Evolutionary conservation across 2,329 filamentous ascomycete species (phyloP).

Genomic region (Passalora sequoiae): DNA sequence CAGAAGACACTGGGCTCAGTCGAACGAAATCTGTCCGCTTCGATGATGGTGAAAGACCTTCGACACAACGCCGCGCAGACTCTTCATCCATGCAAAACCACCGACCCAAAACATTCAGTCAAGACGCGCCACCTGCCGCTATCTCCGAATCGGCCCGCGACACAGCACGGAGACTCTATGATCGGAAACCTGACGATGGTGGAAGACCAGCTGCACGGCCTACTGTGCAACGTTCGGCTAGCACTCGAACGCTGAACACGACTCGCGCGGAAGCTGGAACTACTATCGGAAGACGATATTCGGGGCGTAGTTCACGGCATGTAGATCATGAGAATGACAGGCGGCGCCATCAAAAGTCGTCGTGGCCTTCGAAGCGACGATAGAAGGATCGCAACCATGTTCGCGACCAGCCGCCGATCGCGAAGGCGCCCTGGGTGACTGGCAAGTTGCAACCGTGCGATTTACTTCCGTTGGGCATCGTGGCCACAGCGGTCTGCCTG

Average conservation of each 20-base stretch:
- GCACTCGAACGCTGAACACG: constrained; percentile 4
- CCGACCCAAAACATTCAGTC: constrained; percentile 18
- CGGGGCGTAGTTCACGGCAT: not conserved
- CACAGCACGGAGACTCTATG: constrained; percentile 17
- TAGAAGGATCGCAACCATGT: constrained; percentile 1
- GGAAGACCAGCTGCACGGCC: constrained; percentile 4
- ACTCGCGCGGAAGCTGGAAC: constrained; percentile 8
- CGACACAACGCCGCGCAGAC: constrained; percentile 2
- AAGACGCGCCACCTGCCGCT: constrained; percentile 17
- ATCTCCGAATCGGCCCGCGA: constrained; percentile 19
- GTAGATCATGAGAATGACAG: not conserved
- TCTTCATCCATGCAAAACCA: constrained; percentile 6
- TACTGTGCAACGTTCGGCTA: not conserved
- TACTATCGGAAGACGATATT: not conserved
- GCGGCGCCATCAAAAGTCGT: not conserved
- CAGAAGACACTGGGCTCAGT: constrained; percentile 4
- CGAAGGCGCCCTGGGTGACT: not conserved
- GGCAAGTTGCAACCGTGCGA: constrained; percentile 1
- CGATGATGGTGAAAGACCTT: constrained; percentile 14
- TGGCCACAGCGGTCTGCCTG: not conserved
- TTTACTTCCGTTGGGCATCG: not conserved
- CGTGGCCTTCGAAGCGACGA: not conserved
- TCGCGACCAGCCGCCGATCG: not conserved
- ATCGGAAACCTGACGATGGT: constrained; percentile 7
- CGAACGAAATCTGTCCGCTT: constrained; percentile 18